Evolutionary conservation across 176 grass and related monocot species (phyloP).

Genomic region (Oryza coarctata): DNA sequence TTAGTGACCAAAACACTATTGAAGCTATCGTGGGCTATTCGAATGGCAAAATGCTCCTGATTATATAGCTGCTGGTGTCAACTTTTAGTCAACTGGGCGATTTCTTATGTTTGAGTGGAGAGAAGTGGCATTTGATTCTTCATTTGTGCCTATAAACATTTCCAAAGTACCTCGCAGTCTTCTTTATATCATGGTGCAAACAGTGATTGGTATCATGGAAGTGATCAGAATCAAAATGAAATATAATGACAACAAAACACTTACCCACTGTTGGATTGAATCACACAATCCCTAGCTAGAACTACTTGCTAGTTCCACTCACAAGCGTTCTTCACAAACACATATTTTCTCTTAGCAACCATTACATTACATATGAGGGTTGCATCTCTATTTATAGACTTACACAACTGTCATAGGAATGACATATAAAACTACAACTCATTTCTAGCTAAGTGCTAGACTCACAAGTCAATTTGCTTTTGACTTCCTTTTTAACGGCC

Average conservation of each 20-base stretch:
- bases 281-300: too few species aligned
- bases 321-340: too few species aligned
- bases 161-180: neutral
- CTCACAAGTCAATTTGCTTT: too few species aligned
- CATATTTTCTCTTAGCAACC: too few species aligned
- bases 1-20: neutral
- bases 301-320: too few species aligned
- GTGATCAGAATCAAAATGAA: neutral
- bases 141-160: conserved; percentile 5
- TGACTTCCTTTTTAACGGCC: too few species aligned
- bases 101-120: conserved; percentile 20
- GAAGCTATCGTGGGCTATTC: neutral
- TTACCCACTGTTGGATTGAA: too few species aligned
- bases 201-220: conserved; percentile 16
- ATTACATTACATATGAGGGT: too few species aligned
- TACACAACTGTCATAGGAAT: too few species aligned
- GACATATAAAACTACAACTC: too few species aligned
- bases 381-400: too few species aligned
- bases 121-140: neutral
- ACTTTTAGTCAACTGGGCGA: neutral
- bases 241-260: neutral
- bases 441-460: too few species aligned
- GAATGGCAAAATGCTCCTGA: neutral
- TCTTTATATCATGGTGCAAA: neutral
- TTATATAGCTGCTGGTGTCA: neutral